These are phyloP conservation scores for Achlya hypogyna DNA, from an alignment of 352 stramenopile genomes.

Conservation along the genomic window DNA sequence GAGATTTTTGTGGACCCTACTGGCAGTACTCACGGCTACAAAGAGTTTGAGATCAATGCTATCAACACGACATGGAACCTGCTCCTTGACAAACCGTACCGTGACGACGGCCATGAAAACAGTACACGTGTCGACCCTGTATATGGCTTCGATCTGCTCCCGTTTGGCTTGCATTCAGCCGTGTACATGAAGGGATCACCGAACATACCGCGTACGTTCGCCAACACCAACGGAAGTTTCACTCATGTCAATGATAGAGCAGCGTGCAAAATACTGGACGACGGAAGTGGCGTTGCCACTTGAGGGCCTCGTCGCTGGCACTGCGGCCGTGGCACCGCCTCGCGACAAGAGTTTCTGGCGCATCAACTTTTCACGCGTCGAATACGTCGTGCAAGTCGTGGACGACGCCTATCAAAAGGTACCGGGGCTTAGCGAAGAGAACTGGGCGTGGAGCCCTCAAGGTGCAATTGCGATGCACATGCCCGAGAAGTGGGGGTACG, in stretches of 20 bases:
- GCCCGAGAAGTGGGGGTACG: slow-evolving; percentile 83
- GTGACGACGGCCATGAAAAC: slow-evolving; percentile 73
- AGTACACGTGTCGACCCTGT: slow-evolving; percentile 56
- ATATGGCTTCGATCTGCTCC: slow-evolving; percentile 60
- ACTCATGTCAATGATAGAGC: slow-evolving; percentile 16
- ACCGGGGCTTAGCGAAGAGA: slow-evolving; percentile 37
- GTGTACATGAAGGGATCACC: slow-evolving; percentile 48
- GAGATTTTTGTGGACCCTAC: slow-evolving; percentile 85
- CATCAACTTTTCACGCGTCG: slow-evolving; percentile 85
- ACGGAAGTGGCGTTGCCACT: slow-evolving; percentile 74
- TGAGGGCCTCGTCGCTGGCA: slow-evolving; percentile 37
- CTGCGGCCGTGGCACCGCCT: slow-evolving; percentile 32
- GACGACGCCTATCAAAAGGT: slow-evolving; percentile 45
- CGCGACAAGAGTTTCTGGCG: slow-evolving; percentile 40
- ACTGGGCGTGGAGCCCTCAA: slow-evolving; percentile 87
- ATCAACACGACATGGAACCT: slow-evolving; percentile 86
- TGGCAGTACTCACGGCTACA: slow-evolving; percentile 78
- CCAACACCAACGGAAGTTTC: slow-evolving; percentile 1
- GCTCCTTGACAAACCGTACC: slow-evolving; percentile 79
- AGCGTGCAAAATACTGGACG: slow-evolving; percentile 65
- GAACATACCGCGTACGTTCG: slow-evolving; percentile 45
- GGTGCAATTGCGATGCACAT: slow-evolving; percentile 80
- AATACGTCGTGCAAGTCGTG: slow-evolving; percentile 42
- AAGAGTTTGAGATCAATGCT: slow-evolving; percentile 87
- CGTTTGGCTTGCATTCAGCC: slow-evolving; percentile 32